Evolutionary conservation across 148 eudicot species (phyloP).

Genomic region (Amaranthus palmeri): DNA sequence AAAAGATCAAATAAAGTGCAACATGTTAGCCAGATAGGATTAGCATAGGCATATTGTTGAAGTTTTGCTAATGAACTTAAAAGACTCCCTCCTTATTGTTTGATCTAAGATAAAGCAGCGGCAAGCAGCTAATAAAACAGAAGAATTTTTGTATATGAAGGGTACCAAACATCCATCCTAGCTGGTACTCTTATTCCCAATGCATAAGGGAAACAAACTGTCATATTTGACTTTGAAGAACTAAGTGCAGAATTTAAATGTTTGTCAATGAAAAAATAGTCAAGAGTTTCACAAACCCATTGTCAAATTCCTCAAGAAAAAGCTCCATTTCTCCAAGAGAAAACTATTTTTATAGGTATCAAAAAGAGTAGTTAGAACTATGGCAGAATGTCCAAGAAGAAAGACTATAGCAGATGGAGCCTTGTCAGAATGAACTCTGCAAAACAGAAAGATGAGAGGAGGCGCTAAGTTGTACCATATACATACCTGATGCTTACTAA

Average conservation of each 20-base stretch:
- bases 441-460: conserved; percentile 9
- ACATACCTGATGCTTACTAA: neutral
- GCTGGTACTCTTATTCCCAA: no score
- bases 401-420: conserved; percentile 26
- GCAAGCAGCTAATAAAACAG: no score
- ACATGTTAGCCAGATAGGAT: no score
- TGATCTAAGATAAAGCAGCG: no score
- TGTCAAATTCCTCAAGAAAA: conserved; percentile 18
- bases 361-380: conserved; percentile 26
- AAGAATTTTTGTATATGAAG: no score
- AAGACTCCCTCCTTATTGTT: no score
- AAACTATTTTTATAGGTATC: conserved; percentile 28
- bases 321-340: conserved; percentile 9
- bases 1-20: no score
- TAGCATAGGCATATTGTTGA: no score
- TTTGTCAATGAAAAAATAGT: neutral
- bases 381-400: conserved; percentile 27
- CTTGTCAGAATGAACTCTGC: conserved; percentile 20
- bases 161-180: no score
- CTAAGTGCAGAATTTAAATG: neutral
- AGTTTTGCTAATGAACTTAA: no score
- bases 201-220: no score
- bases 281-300: conserved; percentile 24
- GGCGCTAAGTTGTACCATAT: neutral
- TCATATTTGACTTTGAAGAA: no score